These are phyloP conservation scores for Xylaria curta DNA, from an alignment of 495 filamentous ascomycete species.

Conservation along the genomic window DNA sequence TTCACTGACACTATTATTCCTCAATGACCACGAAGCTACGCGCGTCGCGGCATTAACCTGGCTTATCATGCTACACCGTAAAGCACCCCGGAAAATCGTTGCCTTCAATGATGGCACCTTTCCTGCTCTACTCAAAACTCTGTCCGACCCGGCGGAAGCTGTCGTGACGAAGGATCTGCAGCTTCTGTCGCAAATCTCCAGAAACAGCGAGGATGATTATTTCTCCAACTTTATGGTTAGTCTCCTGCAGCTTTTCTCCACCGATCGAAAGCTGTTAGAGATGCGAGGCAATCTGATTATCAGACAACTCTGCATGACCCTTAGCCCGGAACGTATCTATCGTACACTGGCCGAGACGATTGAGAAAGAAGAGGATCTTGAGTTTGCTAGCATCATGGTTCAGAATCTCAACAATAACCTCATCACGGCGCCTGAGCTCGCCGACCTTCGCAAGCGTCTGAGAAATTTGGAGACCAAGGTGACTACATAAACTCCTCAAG, in stretches of 20 bases:
- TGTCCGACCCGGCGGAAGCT: conserved; percentile 93
- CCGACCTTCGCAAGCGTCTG: conserved; percentile 87
- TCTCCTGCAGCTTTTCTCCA: conserved; percentile 91
- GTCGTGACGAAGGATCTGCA: conserved; percentile 96
- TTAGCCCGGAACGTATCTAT: conserved; percentile 95
- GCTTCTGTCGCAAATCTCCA: conserved; percentile 92
- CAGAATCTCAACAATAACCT: conserved; percentile 99
- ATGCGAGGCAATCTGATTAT: conserved; percentile 96
- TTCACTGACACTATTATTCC: conserved; percentile 89
- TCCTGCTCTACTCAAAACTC: conserved; percentile 91
- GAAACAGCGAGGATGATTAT: conserved; percentile 95
- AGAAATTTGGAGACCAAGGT: conserved; percentile 89
- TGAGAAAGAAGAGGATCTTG: conserved; percentile 96
- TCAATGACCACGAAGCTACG: conserved; percentile 96
- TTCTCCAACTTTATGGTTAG: conserved; percentile 99
- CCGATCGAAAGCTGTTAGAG: conserved; percentile 88
- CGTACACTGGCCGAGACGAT: conserved; percentile 95
- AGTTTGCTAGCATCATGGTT: conserved; percentile 99
- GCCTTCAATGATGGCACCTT: conserved; percentile 98
- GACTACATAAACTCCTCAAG: not conserved
- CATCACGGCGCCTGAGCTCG: conserved; percentile 93
- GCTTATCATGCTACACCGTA: conserved; percentile 96
- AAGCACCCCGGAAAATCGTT: conserved; percentile 90
- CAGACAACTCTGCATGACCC: conserved; percentile 87
- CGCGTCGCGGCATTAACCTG: conserved; percentile 92